A percentile compares a stretch with the other conserved stretches of the same genome.
These are phyloP conservation scores for Diplodia corticola DNA, from an alignment of 2,329 filamentous ascomycete species.

Conservation along the genomic window DNA sequence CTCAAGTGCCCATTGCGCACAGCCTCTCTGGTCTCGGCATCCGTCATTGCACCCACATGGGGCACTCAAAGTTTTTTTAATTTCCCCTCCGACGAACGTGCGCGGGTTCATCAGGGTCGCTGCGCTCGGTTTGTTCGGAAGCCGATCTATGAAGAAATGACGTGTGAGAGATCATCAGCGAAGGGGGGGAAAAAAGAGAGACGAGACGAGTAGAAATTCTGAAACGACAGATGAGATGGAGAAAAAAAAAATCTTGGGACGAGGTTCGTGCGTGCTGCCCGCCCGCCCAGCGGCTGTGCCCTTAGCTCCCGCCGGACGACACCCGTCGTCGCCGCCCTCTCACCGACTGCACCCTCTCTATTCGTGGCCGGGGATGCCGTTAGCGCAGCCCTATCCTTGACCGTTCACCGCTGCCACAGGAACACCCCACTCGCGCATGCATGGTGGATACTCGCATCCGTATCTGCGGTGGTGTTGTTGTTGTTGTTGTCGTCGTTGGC, in stretches of 20 bases:
- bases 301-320: background rate
- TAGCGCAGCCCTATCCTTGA: background rate
- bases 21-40: background rate
- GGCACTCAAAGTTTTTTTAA: background rate
- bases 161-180: background rate
- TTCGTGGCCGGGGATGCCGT: too few relatives aligned
- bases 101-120: background rate
- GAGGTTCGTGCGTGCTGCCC: background rate
- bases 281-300: too few relatives aligned
- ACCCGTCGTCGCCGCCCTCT: background rate
- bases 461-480: background rate
- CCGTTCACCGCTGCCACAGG: background rate
- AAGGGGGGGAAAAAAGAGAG: background rate
- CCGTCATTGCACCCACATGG: background rate
- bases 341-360: background rate
- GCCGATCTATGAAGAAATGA: background rate
- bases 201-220: background rate
- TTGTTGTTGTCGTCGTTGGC: too few relatives aligned
- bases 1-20: background rate
- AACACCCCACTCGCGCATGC: background rate
- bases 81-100: background rate
- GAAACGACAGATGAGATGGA: too few relatives aligned
- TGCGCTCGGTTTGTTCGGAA: background rate
- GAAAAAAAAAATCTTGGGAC: background rate
- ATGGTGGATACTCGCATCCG: background rate